Conservation (phyloP, 108 stramenopile species). For the Cylindrotheca fusiformis region DNA sequence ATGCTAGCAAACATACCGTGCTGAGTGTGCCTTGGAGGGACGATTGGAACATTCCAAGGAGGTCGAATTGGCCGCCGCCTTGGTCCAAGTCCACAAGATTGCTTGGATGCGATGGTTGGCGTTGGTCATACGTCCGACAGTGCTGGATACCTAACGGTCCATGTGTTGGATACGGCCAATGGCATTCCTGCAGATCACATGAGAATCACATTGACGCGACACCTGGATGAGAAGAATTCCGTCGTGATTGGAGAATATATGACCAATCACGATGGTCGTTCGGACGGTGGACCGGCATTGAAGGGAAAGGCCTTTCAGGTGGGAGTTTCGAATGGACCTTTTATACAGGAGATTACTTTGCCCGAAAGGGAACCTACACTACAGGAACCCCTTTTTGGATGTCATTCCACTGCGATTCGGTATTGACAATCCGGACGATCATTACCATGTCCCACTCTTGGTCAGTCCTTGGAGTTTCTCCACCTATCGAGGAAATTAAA, state of each 20-base stretch:
- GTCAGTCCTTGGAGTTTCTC: constrained; percentile 88
- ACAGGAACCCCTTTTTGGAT: constrained; percentile 84
- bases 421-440: constrained; percentile 90
- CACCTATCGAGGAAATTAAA: constrained; percentile 82
- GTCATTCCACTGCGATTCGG: constrained; percentile 83
- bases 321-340: constrained; percentile 82
- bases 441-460: constrained; percentile 90
- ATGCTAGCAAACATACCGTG: constrained; percentile 82
- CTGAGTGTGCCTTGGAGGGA: constrained; percentile 67
- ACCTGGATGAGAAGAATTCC: too few species aligned
- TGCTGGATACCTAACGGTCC: constrained; percentile 84
- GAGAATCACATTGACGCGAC: constrained; percentile 64
- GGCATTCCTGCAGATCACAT: constrained; percentile 75
- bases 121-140: constrained; percentile 51
- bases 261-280: constrained; percentile 82
- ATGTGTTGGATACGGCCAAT: constrained; percentile 86
- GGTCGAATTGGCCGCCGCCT: constrained; percentile 58
- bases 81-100: constrained; percentile 88
- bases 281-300: constrained; percentile 72
- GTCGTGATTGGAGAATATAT: constrained; percentile 59
- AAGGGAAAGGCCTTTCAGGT: constrained; percentile 57
- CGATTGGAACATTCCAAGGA: constrained; percentile 40
- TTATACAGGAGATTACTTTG: constrained; percentile 87
- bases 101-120: constrained; percentile 88
- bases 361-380: constrained; percentile 46